These are phyloP conservation scores for Hypoxylon lienhwacheense DNA, from an alignment of 495 filamentous ascomycete genomes.

Conservation along the genomic window DNA sequence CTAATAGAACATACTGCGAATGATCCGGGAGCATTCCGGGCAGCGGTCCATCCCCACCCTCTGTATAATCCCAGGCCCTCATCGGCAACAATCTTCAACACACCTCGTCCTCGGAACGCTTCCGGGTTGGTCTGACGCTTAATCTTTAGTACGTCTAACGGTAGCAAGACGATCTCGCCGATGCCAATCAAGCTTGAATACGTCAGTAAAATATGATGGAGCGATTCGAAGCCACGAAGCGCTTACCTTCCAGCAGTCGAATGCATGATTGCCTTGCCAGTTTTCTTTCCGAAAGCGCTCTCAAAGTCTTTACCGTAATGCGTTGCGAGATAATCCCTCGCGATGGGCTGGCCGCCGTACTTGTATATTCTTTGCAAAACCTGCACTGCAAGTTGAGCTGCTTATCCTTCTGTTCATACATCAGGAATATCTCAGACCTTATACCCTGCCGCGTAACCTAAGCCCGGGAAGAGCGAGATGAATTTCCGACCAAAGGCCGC, in stretches of 20 bases:
- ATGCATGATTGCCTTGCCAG: constrained; percentile 96
- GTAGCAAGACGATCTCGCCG: constrained; percentile 92
- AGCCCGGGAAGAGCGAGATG: constrained; percentile 92
- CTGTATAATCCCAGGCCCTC: constrained; percentile 96
- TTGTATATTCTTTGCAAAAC: constrained; percentile 96
- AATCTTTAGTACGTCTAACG: constrained; percentile 97
- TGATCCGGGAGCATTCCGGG: constrained; percentile 93
- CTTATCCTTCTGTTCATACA: neutral
- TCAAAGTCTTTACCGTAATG: constrained; percentile 86
- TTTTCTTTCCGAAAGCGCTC: constrained; percentile 87
- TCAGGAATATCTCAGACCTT: constrained; percentile 63
- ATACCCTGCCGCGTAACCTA: constrained; percentile 97
- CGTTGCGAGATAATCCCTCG: constrained; percentile 81
- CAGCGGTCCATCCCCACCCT: constrained; percentile 96
- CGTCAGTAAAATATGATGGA: constrained; percentile 16
- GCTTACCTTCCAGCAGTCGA: constrained; percentile 89
- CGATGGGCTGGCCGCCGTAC: constrained; percentile 96
- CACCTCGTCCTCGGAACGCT: constrained; percentile 90
- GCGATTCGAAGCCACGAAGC: neutral
- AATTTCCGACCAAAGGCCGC: constrained; percentile 74
- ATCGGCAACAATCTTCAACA: constrained; percentile 85
- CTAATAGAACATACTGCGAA: constrained; percentile 73
- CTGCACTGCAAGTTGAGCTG: constrained; percentile 41
- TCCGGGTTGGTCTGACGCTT: constrained; percentile 99
- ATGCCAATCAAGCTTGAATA: constrained; percentile 80